Evolutionary conservation across 441 rosid genomes (phyloP), one percentile per base, ranked within the genome.

Genomic region (Eruca vesicaria): DNA sequence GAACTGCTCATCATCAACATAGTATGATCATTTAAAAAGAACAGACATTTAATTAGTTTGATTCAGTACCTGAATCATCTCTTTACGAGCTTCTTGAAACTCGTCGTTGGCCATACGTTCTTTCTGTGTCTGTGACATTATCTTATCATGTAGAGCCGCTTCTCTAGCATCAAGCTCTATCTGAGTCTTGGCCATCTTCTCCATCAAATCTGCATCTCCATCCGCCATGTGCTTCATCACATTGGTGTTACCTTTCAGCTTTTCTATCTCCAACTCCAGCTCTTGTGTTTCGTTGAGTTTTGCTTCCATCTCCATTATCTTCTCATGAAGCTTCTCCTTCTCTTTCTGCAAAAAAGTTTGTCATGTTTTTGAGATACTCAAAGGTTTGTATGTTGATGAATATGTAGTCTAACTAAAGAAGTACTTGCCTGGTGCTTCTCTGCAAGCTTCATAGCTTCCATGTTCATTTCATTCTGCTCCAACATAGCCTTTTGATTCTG

Each of bases 381-480:
- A 19, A 26, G 41, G 5, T 18, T 52, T 2, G 12, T 19, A 7
- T 50, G 15, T 6, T 38, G 12, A 20, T 15, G 16, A 63, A 29
- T 15, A 31, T 2, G 11, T 43, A 35, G 18, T 29, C 45, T 9
- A 66, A 38, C 4, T 41, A 65, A 53, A 59, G 36, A 19, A 65
- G 12, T 69, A 85, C 90, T 68, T 68, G 69, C 73, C 92, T 84
- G 83, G 48, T 93, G 97, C 66, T 79, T 84, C 61, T 86, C 85
- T 9, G 88, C 97, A 69, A 91, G 61, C 78, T 71, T 88, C 60
- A 84, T 63, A 53, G 87, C 62, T 5, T 66, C 82, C 63, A 81
- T 82, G 71, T 89, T 82, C 1, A 87, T 89, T 82, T 85, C 88
- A 68, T 80, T 79, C 80, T 93, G 93, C 87, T 89, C 97, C 85